Base-by-base conservation (phyloP, 495 filamentous ascomycete genomes). In the Talaromyces adpressus region DNA sequence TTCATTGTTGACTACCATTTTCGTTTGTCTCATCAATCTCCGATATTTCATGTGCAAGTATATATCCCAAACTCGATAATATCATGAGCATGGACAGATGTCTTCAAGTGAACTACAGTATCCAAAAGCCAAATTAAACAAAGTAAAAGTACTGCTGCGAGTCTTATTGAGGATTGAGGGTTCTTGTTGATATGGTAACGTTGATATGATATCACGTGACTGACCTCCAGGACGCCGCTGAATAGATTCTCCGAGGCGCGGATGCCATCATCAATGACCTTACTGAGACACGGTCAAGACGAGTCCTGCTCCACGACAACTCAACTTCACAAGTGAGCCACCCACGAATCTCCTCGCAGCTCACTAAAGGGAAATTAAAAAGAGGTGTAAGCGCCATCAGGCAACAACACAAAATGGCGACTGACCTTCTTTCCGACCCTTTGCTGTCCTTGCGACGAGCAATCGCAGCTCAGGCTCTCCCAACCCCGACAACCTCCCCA, bases 361-460 rank as follows among this genome's bases (percentile, higher is more conserved):
- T 49, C 45, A 49, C 45, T 22, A 18, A 20, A 49, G 18, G 45
- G 45, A 9, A 16, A 4, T 4, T 16, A 16, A 16, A 45, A 18
- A 49, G 45, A 49, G 45, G 45, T 49, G n/a, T 22, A 49, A n/a
- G 45, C 45, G 45, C 45, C 56, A 58, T 14, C n/a, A 49, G 30
- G 0, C 2, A 47, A 9, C 23, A 12, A 49, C 25, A 27, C 16
- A 61, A 16, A 8, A 77, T 75, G 74, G 66, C 70, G 8, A 58
- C 71, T 20, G 79, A 80, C 63, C 68, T 73, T 11, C 73, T 81
- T 27, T 77, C 80, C 54, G 92, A 96, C 69, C 85, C 92, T 52
- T 89, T 97, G 60, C 78, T 90, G 59, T 85, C 90, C 63, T 82
- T 97, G 51, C 89, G 92, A 65, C 86, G 87, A 65, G 85, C 90